These are phyloP conservation scores for Diaporthe caulivora DNA, from an alignment of 2,329 filamentous ascomycete genomes.

Conservation along the genomic window DNA sequence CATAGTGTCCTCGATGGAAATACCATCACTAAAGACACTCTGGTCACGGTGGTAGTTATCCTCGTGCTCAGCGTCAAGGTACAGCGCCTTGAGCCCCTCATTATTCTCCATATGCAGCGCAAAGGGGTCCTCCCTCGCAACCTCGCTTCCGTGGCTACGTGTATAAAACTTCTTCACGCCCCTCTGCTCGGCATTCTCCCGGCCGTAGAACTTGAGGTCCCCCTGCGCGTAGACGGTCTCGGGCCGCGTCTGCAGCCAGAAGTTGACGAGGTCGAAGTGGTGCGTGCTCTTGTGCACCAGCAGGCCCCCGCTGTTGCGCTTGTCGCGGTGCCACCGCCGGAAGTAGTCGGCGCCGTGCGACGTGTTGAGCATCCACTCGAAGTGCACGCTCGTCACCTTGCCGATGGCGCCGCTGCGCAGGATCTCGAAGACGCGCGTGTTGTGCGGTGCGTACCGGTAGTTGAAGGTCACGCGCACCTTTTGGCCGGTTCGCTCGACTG, in stretches of 20 bases:
- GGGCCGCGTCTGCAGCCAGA: conserved; percentile 69
- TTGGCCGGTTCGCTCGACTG: conserved; percentile 61
- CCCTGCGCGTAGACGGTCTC: conserved; percentile 70
- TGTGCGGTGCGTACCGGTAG: conserved; percentile 75
- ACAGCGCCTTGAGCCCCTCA: conserved; percentile 68
- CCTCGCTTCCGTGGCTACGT: conserved; percentile 63
- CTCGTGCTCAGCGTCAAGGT: conserved; percentile 73
- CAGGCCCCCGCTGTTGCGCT: conserved; percentile 69
- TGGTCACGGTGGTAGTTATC: conserved; percentile 73
- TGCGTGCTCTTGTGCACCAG: conserved; percentile 74
- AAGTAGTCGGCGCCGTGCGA: conserved; percentile 73
- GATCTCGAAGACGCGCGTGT: conserved; percentile 69
- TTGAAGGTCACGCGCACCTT: conserved; percentile 72
- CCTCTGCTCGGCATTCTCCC: conserved; percentile 69
- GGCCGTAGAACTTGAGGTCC: conserved; percentile 70
- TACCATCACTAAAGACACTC: conserved; percentile 72
- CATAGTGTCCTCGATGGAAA: conserved; percentile 76
- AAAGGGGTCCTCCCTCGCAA: conserved; percentile 67
- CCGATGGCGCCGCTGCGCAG: conserved; percentile 68
- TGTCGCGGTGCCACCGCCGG: conserved; percentile 73
- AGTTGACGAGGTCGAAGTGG: conserved; percentile 74
- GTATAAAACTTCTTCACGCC: conserved; percentile 65
- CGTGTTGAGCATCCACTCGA: conserved; percentile 74
- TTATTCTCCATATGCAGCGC: conserved; percentile 67
- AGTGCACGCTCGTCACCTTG: conserved; percentile 68